These are phyloP conservation scores for Chlorella sp. DNA, from an alignment of 139 green algal species.

Conservation along the genomic window DNA sequence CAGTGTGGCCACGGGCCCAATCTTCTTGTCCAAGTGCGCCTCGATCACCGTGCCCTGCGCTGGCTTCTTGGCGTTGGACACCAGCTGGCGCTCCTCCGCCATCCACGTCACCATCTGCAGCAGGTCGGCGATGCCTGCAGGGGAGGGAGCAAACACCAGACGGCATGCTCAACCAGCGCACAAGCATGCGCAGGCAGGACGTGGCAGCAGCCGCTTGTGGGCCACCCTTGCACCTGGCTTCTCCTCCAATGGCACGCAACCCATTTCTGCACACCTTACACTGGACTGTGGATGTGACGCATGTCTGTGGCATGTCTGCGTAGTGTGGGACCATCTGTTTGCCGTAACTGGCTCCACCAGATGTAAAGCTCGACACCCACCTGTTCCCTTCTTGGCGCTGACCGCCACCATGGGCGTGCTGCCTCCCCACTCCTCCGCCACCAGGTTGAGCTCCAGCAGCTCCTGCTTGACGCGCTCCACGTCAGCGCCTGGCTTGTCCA, in stretches of 20 bases:
- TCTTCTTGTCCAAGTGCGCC: slow-evolving; percentile 79
- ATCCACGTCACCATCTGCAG: slow-evolving; percentile 73
- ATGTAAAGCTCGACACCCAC: no score
- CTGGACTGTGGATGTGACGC: no score
- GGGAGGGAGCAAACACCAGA: no score
- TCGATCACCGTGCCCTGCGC: slow-evolving; percentile 92
- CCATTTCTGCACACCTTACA: no score
- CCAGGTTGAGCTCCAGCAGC: slow-evolving; percentile 75
- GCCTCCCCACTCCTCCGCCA: slow-evolving; percentile 97
- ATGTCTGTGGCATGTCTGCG: no score
- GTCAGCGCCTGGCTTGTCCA: slow-evolving; percentile 92
- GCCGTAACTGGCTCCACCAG: no score
- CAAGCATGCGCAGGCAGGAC: no score
- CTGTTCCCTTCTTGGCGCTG: slow-evolving; percentile 74
- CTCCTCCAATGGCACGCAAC: no score
- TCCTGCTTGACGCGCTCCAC: slow-evolving; percentile 84
- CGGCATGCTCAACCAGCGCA: no score
- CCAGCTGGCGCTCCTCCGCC: slow-evolving; percentile 81
- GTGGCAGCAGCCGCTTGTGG: no score
- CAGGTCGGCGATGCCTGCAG: slow-evolving; percentile 26
- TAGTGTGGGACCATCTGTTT: no score
- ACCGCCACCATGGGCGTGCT: slow-evolving; percentile 83
- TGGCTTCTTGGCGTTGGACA: slow-evolving; percentile 59
- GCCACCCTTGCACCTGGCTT: no score
- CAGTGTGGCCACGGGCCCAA: slow-evolving; percentile 79